Evolutionary conservation across 176 grass and related monocot genomes (phyloP).

Genomic region (Aegilops longissima): DNA sequence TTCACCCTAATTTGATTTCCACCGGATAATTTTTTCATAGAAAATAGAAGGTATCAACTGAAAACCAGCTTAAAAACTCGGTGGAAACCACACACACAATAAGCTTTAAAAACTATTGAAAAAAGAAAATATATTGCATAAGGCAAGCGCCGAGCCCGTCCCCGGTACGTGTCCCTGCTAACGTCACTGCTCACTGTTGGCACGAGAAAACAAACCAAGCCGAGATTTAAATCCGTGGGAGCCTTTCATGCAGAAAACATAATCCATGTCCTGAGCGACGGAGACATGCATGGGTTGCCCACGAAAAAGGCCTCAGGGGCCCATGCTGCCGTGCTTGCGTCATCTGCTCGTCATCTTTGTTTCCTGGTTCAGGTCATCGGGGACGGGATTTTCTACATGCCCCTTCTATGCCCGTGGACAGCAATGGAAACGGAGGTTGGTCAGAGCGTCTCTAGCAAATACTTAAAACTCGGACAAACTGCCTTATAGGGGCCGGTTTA

Average conservation of each 20-base stretch:
- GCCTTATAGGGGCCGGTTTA: no score
- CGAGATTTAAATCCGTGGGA: neutral
- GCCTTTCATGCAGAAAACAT: neutral
- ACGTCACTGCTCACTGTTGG: neutral
- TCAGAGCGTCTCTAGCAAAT: no score
- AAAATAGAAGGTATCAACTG: neutral
- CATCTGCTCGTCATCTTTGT: neutral
- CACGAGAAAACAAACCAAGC: neutral
- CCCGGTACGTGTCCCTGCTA: neutral
- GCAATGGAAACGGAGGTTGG: neutral
- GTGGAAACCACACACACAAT: neutral
- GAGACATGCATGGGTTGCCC: neutral
- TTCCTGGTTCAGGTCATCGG: neutral
- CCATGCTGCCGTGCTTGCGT: neutral
- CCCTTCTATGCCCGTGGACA: no score
- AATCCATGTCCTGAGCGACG: neutral
- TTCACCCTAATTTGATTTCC: neutral
- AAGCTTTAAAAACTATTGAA: no score
- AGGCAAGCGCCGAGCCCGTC: neutral
- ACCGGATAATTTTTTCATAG: neutral
- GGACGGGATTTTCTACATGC: constrained; percentile 15
- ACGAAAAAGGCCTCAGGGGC: neutral
- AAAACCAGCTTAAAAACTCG: neutral
- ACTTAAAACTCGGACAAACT: no score
- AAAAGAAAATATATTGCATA: no score